Conservation (phyloP, 345 rosid species). For the Citrus sp. region DNA sequence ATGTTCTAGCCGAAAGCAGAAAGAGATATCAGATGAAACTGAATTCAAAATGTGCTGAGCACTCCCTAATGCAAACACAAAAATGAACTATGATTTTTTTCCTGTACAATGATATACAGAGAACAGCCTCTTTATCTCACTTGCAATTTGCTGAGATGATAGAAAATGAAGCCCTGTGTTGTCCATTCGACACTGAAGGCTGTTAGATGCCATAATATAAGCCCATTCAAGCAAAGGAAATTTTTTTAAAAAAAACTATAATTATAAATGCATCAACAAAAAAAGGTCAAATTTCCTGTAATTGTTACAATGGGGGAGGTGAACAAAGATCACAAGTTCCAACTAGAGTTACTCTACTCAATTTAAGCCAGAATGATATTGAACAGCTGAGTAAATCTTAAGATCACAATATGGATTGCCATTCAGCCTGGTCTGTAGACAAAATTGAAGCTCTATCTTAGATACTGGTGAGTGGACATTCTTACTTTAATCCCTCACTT, state of each 20-base stretch:
- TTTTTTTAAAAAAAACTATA: background rate
- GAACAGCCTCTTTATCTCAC: background rate
- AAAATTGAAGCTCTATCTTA: constrained; percentile 19
- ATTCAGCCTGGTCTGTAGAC: constrained; percentile 19
- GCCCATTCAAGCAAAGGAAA: background rate
- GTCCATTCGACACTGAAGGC: background rate
- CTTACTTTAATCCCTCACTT: constrained; percentile 60
- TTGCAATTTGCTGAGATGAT: background rate
- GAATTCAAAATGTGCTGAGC: background rate
- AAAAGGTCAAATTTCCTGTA: background rate
- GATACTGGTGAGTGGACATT: background rate
- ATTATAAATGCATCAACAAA: background rate
- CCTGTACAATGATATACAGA: background rate
- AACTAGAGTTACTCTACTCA: background rate
- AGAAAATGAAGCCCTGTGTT: background rate
- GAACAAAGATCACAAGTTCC: background rate
- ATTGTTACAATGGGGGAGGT: no score
- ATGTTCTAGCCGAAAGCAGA: background rate
- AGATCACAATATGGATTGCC: background rate
- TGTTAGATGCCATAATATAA: background rate
- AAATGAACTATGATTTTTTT: background rate
- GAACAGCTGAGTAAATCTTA: background rate
- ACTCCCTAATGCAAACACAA: background rate
- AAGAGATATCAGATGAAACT: background rate
- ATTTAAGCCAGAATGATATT: background rate